Base-by-base conservation (phyloP, 805 yeast genomes). In the Komagataella phaffii region DNA sequence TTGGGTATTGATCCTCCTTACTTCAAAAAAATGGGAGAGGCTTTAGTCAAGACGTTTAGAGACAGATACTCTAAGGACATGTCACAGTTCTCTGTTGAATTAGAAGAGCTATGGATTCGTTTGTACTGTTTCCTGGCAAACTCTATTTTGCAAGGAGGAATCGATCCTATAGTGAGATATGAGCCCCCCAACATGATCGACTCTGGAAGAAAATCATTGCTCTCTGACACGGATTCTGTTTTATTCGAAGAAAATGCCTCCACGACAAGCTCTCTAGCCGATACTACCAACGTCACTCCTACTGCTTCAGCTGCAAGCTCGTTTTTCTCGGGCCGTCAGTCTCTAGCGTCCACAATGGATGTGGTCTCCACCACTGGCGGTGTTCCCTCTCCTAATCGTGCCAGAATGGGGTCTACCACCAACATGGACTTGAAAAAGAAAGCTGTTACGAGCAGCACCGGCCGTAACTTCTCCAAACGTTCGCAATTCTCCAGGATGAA, bases 21-120 rank as follows among this genome's bases (percentile, higher is more conserved):
- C 60, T 85, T 81, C 57, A 82, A 82, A 61, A 63, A 81, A 44
- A 80, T 85, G 88, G 91, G 91, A 1, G 76, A 76, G 51, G 88
- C 89, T 0, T 69, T 85, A 47, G 70, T 84, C 53, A 77, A 75
- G 58, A 84, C 91, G 0, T 80, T 84, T 56, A 75, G 76, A 58
- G 88, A 83, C 61, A 65, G 89, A 56, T 83, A 82, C 56, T 45
- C 48, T 7, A 62, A 59, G 44, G 54, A 58, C 45, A 56, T 56
- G 1, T 64, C 58, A 2, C 64, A 69, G 17, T 83, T 83, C 61
- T 74, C 81, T 12, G 63, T 77, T 19, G 85, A 81, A 56, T 62
- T 83, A 46, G 89, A 84, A 59, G 73, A 78, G 53, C 76, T 81
- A 52, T 85, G 91, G 90, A 77, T 84, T 51, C 77, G 81, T 58